phyloP scores from a whole-genome alignment of 1,139 yeast species.

The Hemisphaericaspora subhashii region DNA sequence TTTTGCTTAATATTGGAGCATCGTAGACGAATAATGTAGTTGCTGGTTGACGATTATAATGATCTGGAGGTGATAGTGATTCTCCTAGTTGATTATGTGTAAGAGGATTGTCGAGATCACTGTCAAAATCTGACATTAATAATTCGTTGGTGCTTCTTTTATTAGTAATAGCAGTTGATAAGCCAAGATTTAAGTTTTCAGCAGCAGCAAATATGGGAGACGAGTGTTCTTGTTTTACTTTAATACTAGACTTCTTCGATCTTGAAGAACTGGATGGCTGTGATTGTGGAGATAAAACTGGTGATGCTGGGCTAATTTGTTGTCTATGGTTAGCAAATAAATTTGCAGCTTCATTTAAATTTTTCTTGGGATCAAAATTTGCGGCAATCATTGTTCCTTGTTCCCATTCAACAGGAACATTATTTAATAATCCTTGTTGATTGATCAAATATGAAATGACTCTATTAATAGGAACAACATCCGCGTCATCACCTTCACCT shows the following conservation, averaged over 20 bases:
- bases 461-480: conserved; percentile 43
- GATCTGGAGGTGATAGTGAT: conserved; percentile 11
- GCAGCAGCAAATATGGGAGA: neutral
- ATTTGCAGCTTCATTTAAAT: conserved; percentile 25
- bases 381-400: conserved; percentile 45
- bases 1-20: conserved; percentile 12
- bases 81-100: neutral
- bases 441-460: conserved; percentile 46
- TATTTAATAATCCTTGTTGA: conserved; percentile 35
- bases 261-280: neutral
- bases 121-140: conserved; percentile 13
- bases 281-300: neutral
- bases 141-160: neutral
- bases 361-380: conserved; percentile 21
- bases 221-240: neutral
- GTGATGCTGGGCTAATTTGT: neutral
- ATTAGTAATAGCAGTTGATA: neutral
- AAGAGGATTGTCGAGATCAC: conserved; percentile 6
- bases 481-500: conserved; percentile 7
- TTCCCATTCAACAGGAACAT: conserved; percentile 48
- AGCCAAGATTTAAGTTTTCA: neutral
- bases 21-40: conserved; percentile 12
- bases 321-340: conserved; percentile 36
- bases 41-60: conserved; percentile 5
- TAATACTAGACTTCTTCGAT: neutral